Conservation (phyloP, 2,329 filamentous ascomycete species). For the Hypoxylon sp. region DNA sequence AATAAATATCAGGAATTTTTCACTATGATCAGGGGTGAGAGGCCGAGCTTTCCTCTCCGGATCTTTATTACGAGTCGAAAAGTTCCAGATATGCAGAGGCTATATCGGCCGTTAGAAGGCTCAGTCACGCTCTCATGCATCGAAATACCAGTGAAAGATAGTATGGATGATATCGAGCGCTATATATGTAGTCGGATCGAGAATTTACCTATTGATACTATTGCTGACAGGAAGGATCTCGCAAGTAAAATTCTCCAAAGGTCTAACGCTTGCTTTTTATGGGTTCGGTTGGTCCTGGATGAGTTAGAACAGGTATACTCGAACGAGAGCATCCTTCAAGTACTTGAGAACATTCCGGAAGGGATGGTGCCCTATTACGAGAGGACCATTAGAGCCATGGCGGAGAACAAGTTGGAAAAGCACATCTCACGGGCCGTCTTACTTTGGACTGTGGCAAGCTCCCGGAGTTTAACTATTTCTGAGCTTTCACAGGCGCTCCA, state of each 20-base stretch:
- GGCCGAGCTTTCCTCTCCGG: slow-evolving; percentile 5
- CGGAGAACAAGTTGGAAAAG: neutral
- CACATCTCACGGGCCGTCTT: slow-evolving; percentile 1
- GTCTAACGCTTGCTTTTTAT: slow-evolving; percentile 8
- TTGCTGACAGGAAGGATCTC: neutral
- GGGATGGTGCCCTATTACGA: slow-evolving; percentile 16
- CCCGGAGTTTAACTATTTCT: neutral
- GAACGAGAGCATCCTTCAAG: neutral
- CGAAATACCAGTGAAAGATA: slow-evolving; percentile 8
- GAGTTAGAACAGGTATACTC: slow-evolving; percentile 14
- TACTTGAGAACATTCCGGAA: slow-evolving; percentile 11
- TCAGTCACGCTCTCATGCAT: neutral
- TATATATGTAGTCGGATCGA: neutral
- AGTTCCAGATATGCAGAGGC: slow-evolving; percentile 1
- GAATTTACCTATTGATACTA: neutral
- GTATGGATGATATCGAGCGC: neutral
- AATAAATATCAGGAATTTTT: slow-evolving; percentile 4
- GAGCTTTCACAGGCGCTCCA: slow-evolving; percentile 7
- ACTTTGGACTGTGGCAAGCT: slow-evolving; percentile 1
- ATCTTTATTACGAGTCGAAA: slow-evolving; percentile 19
- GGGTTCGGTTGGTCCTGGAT: slow-evolving; percentile 7
- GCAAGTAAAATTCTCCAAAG: neutral
- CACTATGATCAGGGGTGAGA: neutral
- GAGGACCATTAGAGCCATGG: neutral
- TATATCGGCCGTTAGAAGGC: neutral